Conservation (phyloP, 441 rosid genomes). For the Viola pubescens region DNA sequence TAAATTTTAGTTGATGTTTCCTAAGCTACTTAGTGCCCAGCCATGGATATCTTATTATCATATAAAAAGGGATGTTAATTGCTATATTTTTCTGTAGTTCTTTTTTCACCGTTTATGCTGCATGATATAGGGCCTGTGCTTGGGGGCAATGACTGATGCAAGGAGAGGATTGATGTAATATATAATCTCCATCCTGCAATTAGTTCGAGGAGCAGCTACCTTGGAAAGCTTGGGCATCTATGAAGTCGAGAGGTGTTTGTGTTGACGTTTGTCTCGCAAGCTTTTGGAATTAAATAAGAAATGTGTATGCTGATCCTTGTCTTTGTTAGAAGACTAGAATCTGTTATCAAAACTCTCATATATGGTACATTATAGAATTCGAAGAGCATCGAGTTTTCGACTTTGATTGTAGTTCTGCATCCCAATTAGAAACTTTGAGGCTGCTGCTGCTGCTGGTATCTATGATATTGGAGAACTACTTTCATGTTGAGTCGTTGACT, state of each 20-base stretch:
- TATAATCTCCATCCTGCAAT: conserved; percentile 15
- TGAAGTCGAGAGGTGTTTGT: conserved; percentile 14
- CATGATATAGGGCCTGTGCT: conserved; percentile 41
- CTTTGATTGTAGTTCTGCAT: background rate
- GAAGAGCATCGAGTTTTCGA: conserved; percentile 10
- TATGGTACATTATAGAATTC: conserved; percentile 19
- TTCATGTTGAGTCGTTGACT: too few species aligned
- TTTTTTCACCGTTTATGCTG: background rate
- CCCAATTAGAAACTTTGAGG: background rate
- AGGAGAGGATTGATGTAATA: conserved; percentile 8
- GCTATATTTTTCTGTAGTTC: background rate
- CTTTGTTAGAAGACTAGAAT: conserved; percentile 15
- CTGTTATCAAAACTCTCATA: conserved; percentile 15
- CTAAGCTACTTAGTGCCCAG: background rate
- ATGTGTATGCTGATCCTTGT: conserved; percentile 14
- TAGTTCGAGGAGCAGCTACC: conserved; percentile 13
- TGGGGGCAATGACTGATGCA: conserved; percentile 43
- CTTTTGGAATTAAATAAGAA: conserved; percentile 23
- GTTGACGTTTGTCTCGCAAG: conserved; percentile 10
- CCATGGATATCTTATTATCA: background rate
- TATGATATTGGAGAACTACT: too few species aligned
- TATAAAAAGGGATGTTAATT: too few species aligned
- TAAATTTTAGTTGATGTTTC: background rate
- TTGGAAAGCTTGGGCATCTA: conserved; percentile 17
- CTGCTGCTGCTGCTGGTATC: too few species aligned